A percentile compares a stretch with the other conserved stretches of the same genome.
These are phyloP conservation scores for Sporobolomyces phaffii DNA, from an alignment of 768 basidiomycete species.

Conservation along the genomic window DNA sequence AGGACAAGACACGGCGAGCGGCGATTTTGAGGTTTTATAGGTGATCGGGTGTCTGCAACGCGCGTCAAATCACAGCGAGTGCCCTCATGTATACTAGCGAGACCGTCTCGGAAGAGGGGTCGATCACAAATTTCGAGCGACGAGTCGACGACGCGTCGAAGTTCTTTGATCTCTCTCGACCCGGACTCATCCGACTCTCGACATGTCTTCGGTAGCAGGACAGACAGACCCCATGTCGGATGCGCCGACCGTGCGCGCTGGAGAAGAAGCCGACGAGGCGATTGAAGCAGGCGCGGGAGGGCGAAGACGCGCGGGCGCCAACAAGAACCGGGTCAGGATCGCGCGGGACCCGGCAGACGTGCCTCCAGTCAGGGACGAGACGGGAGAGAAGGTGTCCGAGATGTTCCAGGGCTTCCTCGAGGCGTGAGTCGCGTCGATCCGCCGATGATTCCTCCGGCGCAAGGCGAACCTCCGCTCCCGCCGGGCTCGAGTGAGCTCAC, in stretches of 20 bases:
- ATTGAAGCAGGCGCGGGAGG: conserved; percentile 14
- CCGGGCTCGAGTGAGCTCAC: neutral
- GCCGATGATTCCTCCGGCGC: too few species aligned
- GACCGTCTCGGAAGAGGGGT: too few species aligned
- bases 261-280: conserved; percentile 16
- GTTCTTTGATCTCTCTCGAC: neutral
- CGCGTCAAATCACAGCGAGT: too few species aligned
- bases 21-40: too few species aligned
- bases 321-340: conserved; percentile 21
- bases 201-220: conserved; percentile 6
- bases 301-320: neutral
- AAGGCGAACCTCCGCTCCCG: too few species aligned
- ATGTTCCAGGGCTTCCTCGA: conserved; percentile 86
- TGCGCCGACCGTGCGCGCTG: conserved; percentile 19
- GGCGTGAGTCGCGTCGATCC: conserved; percentile 60
- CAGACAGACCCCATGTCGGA: conserved; percentile 19
- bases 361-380: conserved; percentile 82
- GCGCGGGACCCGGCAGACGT: conserved; percentile 54
- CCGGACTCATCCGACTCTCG: neutral
- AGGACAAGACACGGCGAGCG: too few species aligned
- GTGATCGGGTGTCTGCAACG: too few species aligned
- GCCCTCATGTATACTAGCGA: too few species aligned
- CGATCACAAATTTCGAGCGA: too few species aligned
- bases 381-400: conserved; percentile 89
- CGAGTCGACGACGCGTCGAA: neutral